Evolutionary conservation across 2,329 filamentous ascomycete genomes (phyloP).

Genomic region (Fusarium palustre): DNA sequence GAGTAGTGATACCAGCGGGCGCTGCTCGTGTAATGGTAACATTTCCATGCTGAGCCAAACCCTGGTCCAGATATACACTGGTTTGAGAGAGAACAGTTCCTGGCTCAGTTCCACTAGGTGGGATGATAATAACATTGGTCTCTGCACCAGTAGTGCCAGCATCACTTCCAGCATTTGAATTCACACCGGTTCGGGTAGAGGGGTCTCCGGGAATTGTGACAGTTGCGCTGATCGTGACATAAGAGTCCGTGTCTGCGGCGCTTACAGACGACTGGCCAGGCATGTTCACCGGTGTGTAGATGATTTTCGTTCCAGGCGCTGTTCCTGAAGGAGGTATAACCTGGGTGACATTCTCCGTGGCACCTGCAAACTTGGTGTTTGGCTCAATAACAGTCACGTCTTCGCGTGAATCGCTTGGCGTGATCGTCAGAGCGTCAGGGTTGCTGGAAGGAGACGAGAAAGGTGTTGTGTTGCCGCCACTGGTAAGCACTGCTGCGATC

Average conservation of each 20-base stretch:
- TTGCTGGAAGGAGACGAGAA: slow-evolving; percentile 13
- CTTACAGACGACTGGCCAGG: neutral
- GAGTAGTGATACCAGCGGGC: slow-evolving; percentile 24
- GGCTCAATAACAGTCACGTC: slow-evolving; percentile 33
- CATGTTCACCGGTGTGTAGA: slow-evolving; percentile 29
- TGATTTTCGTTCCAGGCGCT: slow-evolving; percentile 26
- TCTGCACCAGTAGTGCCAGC: slow-evolving; percentile 25
- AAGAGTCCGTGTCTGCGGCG: slow-evolving; percentile 3
- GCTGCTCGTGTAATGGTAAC: slow-evolving; percentile 29
- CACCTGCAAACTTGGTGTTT: slow-evolving; percentile 29
- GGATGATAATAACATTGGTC: slow-evolving; percentile 37
- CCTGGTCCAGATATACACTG: slow-evolving; percentile 36
- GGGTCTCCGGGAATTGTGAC: slow-evolving; percentile 38
- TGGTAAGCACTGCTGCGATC: slow-evolving; percentile 12
- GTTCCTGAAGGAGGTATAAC: slow-evolving; percentile 26
- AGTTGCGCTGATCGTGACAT: slow-evolving; percentile 26
- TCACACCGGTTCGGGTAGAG: slow-evolving; percentile 11
- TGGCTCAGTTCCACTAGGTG: slow-evolving; percentile 36
- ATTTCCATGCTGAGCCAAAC: slow-evolving; percentile 28
- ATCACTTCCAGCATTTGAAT: slow-evolving; percentile 3
- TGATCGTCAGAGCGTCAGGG: slow-evolving; percentile 24
- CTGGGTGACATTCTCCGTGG: slow-evolving; percentile 32
- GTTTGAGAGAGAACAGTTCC: slow-evolving; percentile 34
- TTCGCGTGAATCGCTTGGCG: slow-evolving; percentile 23
- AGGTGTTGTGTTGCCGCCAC: neutral